Percentiles rank a stretch among this genome's conserved stretches.
Conservation (phyloP, 2,329 filamentous ascomycete genomes). For the Pseudocercospora eumusae region DNA sequence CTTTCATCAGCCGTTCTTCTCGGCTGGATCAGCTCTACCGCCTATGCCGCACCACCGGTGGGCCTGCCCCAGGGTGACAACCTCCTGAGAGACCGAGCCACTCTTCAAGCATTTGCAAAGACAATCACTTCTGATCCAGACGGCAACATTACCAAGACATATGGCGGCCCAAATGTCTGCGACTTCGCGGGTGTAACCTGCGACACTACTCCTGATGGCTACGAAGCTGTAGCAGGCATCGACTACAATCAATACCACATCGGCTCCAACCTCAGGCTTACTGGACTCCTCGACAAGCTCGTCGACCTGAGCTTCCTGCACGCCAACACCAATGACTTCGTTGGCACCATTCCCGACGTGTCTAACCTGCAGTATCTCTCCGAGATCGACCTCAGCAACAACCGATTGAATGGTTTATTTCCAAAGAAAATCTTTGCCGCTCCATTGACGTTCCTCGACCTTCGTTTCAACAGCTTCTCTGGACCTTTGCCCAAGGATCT, state of each 20-base stretch:
- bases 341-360: slow-evolving; percentile 20
- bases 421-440: slow-evolving; percentile 12
- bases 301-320: slow-evolving; percentile 20
- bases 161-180: slow-evolving; percentile 21
- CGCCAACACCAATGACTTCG: slow-evolving; percentile 22
- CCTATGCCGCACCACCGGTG: not conserved
- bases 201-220: slow-evolving; percentile 8
- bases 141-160: slow-evolving; percentile 11
- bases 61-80: slow-evolving; percentile 1
- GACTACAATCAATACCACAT: slow-evolving; percentile 17
- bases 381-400: slow-evolving; percentile 25
- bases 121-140: slow-evolving; percentile 19
- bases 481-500: slow-evolving; percentile 14
- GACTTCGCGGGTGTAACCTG: slow-evolving; percentile 13
- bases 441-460: slow-evolving; percentile 20
- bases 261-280: slow-evolving; percentile 8
- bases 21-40: not conserved
- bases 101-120: slow-evolving; percentile 18
- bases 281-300: slow-evolving; percentile 18
- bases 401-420: slow-evolving; percentile 14
- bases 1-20: not conserved
- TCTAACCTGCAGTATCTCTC: slow-evolving; percentile 16
- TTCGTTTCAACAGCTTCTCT: slow-evolving; percentile 22
- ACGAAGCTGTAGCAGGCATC: slow-evolving; percentile 16
- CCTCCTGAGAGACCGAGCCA: slow-evolving; percentile 16